phyloP scores from a whole-genome alignment of 495 filamentous ascomycete genomes.

The Aspergillus sclerotiicarbonarius region DNA sequence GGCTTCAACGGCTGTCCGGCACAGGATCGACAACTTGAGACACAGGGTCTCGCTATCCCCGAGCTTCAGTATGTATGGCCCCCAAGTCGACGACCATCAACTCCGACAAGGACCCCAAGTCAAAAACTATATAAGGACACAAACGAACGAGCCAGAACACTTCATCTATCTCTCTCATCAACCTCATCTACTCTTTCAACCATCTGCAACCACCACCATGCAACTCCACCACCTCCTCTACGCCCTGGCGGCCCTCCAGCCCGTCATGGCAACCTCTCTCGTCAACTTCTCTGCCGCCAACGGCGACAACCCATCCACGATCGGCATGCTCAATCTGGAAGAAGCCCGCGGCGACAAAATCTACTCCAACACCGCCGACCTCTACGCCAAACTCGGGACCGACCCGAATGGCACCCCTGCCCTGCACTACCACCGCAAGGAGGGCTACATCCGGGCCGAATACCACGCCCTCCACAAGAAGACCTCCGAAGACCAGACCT shows the following conservation, averaged over 20 bases:
- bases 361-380: conserved; percentile 5
- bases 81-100: neutral
- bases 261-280: neutral
- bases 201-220: too few relatives aligned
- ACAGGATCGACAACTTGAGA: neutral
- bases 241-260: neutral
- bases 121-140: neutral
- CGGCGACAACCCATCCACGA: conserved; percentile 6
- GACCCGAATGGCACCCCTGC: conserved; percentile 8
- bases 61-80: neutral
- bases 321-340: conserved; percentile 9
- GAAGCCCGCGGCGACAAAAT: conserved; percentile 5
- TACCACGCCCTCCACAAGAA: conserved; percentile 5
- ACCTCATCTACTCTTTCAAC: too few relatives aligned
- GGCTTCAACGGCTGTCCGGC: neutral
- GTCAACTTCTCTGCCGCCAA: conserved; percentile 6
- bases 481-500: conserved; percentile 8
- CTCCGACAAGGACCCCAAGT: neutral
- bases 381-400: conserved; percentile 16
- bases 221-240: neutral
- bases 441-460: conserved; percentile 15
- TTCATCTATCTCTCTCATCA: too few relatives aligned
- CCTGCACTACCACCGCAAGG: conserved; percentile 14
- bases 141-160: too few relatives aligned
- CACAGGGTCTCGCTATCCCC: neutral